Conservation (phyloP, 148 eudicot genomes). For the Rhododendron griersonianum region DNA sequence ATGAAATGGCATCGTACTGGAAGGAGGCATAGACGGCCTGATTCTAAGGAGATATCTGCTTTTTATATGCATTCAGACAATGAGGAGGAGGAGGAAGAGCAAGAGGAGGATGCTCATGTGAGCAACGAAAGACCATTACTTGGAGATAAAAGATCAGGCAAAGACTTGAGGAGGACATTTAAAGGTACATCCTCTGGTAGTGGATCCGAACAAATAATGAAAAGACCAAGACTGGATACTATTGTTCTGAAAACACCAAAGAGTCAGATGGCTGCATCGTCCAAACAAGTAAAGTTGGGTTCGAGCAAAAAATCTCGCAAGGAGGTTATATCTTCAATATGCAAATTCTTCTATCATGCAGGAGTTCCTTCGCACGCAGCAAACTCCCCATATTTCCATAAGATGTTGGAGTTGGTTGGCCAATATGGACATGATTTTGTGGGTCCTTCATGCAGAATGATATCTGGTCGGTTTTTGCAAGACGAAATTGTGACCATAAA, state of each 20-base stretch:
- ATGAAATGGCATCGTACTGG: slow-evolving; percentile 99
- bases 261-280: slow-evolving; percentile 35
- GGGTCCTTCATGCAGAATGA: slow-evolving; percentile 59
- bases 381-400: slow-evolving; percentile 69
- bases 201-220: slow-evolving; percentile 48
- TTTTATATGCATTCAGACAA: slow-evolving; percentile 70
- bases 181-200: slow-evolving; percentile 48
- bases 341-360: slow-evolving; percentile 84
- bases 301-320: slow-evolving; percentile 48
- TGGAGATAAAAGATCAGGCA: slow-evolving; percentile 44
- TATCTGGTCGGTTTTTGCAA: slow-evolving; percentile 73
- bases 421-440: slow-evolving; percentile 73
- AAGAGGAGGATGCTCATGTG: slow-evolving; percentile 51
- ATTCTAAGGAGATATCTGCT: slow-evolving; percentile 55
- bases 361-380: slow-evolving; percentile 78
- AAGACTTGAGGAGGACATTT: slow-evolving; percentile 41
- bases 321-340: slow-evolving; percentile 78
- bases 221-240: slow-evolving; percentile 47
- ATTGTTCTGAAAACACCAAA: slow-evolving; percentile 38
- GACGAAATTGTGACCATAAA: slow-evolving; percentile 64
- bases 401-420: slow-evolving; percentile 83
- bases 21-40: slow-evolving; percentile 67
- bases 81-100: slow-evolving; percentile 74
- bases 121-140: slow-evolving; percentile 38
- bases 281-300: slow-evolving; percentile 36